Evolutionary conservation across 345 rosid genomes (phyloP).

Genomic region (Lumnitzera racemosa): DNA sequence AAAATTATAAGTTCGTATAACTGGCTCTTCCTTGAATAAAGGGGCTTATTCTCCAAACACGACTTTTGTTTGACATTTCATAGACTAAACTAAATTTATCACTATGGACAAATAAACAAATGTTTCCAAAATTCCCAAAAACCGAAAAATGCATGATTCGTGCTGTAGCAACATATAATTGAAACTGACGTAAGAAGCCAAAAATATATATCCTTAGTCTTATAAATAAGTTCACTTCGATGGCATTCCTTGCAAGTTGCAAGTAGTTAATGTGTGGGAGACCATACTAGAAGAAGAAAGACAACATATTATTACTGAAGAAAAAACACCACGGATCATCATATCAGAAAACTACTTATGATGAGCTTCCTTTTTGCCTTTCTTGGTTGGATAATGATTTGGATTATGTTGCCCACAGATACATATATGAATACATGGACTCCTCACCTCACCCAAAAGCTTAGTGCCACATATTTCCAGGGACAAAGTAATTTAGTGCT

Average conservation of each 20-base stretch:
- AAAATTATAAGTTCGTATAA: too few relatives aligned
- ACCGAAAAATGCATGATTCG: constrained; percentile 4
- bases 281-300: too few relatives aligned
- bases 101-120: too few relatives aligned
- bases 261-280: too few relatives aligned
- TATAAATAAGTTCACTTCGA: too few relatives aligned
- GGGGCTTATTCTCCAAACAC: too few relatives aligned
- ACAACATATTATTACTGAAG: neutral
- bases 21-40: too few relatives aligned
- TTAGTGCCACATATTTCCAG: constrained; percentile 41
- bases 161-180: neutral
- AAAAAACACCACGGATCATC: neutral
- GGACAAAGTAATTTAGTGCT: constrained; percentile 33
- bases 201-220: neutral
- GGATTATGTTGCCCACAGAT: constrained; percentile 60
- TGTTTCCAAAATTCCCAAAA: too few relatives aligned
- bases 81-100: too few relatives aligned
- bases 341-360: neutral
- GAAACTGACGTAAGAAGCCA: neutral
- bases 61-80: too few relatives aligned
- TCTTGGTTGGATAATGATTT: constrained; percentile 54
- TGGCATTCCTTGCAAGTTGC: too few relatives aligned
- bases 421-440: constrained; percentile 37
- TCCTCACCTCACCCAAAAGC: constrained; percentile 27
- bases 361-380: constrained; percentile 13